Base-by-base conservation (phyloP, 2,329 filamentous ascomycete genomes). In the Sclerotinia subarctica region DNA sequence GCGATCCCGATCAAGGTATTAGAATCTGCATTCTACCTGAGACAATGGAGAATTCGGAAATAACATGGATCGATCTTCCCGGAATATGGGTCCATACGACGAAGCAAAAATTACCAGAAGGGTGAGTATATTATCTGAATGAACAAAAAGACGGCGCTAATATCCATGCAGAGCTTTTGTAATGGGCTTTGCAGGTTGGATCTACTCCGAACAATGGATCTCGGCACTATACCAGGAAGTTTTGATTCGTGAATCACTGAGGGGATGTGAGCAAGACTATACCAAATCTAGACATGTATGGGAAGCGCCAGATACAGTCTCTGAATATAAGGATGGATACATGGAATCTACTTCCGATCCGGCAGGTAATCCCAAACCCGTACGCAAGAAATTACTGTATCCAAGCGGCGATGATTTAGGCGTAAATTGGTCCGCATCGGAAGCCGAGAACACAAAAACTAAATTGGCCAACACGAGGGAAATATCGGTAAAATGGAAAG, bases 21-120 rank as follows among this genome's bases (percentile, higher is more conserved):
- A 38, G 59, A 19, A 38, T 63, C 8, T 15, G 32, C 15, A 21
- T 63, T 7, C 7, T 52, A 13, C 59, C 57, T 5, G 17, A 59
- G 21, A 35, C 10, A 13, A 26, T 29, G n/a, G 56, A 44, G 2
- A n/a, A 44, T 19, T 24, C 26, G 13, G 19, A 13, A 7, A 35
- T 26, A 26, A 63, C 46, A 24, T 63, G 59, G 46, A 21, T 51
- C 51, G 59, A 63, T 52, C 32, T 63, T 51, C 29, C 46, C 2
- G 29, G 47, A 1, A 17, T 63, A 26, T 24, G 21, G n/a, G 26
- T 63, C n/a, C 59, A 51, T 13, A 15, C 10, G n/a, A 21, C 6
- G 19, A 13, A 52, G 1, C 1, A 19, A n/a, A 7, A 10, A 26
- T 10, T 26, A 26, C 46, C 29, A 38, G 35, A 42, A 11, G 32